Evolutionary conservation across 2,329 filamentous ascomycete species (phyloP).

Genomic region (Chaetothyriales sp.): DNA sequence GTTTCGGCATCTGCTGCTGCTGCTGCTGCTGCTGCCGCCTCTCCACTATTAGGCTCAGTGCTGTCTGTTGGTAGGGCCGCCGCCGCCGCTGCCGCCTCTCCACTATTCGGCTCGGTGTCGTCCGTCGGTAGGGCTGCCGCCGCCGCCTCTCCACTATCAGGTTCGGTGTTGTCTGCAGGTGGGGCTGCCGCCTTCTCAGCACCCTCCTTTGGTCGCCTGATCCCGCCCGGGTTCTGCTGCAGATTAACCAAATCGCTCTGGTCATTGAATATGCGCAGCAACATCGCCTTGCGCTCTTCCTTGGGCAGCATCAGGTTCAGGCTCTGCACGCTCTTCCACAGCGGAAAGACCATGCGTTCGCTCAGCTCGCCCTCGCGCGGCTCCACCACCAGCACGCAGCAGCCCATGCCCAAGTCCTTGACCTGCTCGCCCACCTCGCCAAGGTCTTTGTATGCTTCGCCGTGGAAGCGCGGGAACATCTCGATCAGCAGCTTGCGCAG

Average conservation of each 20-base stretch:
- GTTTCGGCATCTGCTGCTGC: background rate
- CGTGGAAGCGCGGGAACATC: slow-evolving; percentile 86
- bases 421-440: slow-evolving; percentile 81
- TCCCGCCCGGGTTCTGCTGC: slow-evolving; percentile 10
- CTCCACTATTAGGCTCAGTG: background rate
- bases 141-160: background rate
- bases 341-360: slow-evolving; percentile 75
- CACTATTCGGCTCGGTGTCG: background rate
- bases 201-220: slow-evolving; percentile 1
- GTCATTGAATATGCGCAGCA: slow-evolving; percentile 83
- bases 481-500: slow-evolving; percentile 73
- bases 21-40: background rate
- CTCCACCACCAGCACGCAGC: slow-evolving; percentile 76
- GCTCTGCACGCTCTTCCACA: slow-evolving; percentile 87
- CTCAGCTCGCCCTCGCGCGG: slow-evolving; percentile 46
- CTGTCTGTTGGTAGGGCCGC: background rate
- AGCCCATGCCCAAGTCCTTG: slow-evolving; percentile 70
- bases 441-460: slow-evolving; percentile 54
- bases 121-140: too few species aligned
- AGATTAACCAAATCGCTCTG: slow-evolving; percentile 67
- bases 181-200: background rate
- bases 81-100: background rate
- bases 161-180: background rate
- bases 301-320: slow-evolving; percentile 97
- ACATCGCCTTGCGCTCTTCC: slow-evolving; percentile 85